A percentile compares a stretch with the other conserved stretches of the same genome.
Conservation (phyloP, 1,284 basidiomycete species). For the Exsudoporus floridanus region DNA sequence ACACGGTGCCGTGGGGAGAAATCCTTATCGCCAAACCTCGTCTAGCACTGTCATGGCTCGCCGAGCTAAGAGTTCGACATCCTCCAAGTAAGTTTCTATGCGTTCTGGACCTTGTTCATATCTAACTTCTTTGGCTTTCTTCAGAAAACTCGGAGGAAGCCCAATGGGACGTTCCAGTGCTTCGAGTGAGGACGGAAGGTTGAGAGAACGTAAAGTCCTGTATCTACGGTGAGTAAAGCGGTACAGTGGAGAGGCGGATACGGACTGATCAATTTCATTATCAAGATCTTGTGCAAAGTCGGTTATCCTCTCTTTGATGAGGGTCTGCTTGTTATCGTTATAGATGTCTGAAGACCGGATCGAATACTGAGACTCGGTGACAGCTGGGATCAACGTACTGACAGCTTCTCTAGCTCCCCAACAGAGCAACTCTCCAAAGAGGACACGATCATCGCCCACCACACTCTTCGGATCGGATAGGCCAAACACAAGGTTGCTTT, state of each 20-base stretch:
- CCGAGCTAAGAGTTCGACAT: constrained; percentile 68
- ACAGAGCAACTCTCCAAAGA: constrained; percentile 79
- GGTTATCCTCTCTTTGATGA: constrained; percentile 70
- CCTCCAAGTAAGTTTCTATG: constrained; percentile 72
- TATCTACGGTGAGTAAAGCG: constrained; percentile 2
- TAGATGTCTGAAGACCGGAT: constrained; percentile 67
- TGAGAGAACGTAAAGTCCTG: constrained; percentile 71
- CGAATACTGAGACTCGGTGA: background rate
- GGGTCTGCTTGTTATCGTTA: constrained; percentile 76
- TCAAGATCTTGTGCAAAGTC: constrained; percentile 68
- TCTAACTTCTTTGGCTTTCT: constrained; percentile 85
- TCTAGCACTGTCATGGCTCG: constrained; percentile 68
- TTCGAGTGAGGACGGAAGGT: constrained; percentile 85
- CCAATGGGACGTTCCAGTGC: constrained; percentile 86
- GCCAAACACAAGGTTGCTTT: constrained; percentile 58
- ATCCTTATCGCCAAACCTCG: constrained; percentile 53
- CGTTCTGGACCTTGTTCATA: constrained; percentile 72
- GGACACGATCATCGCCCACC: constrained; percentile 49
- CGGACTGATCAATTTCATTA: constrained; percentile 61
- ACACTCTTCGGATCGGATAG: constrained; percentile 60
- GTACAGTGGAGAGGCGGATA: constrained; percentile 7
- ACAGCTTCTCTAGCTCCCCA: constrained; percentile 91
- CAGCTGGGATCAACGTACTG: constrained; percentile 51
- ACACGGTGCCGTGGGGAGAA: background rate
- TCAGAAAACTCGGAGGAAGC: constrained; percentile 83